A percentile compares a stretch with the other conserved stretches of the same genome.
Evolutionary conservation across 2,329 filamentous ascomycete genomes (phyloP).

Genomic region (Apiospora phragmitis): DNA sequence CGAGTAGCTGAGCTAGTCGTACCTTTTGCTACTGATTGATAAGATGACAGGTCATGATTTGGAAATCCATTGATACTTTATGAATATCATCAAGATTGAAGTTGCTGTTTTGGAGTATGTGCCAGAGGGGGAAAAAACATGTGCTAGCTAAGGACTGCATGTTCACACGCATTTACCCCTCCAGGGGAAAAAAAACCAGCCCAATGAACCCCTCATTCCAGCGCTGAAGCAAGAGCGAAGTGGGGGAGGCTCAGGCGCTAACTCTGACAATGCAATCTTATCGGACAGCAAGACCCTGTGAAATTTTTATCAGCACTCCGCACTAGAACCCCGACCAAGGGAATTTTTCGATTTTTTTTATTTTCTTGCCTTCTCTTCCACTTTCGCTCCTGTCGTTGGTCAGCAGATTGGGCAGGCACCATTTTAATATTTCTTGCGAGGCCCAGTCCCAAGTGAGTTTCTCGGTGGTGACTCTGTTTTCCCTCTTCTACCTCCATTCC

Average conservation of each 20-base stretch:
- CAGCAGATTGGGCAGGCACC: constrained; percentile 16
- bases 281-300: constrained; percentile 10
- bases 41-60: neutral
- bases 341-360: neutral
- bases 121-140: neutral
- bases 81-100: neutral
- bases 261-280: constrained; percentile 8
- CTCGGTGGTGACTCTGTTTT: constrained; percentile 9
- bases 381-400: constrained; percentile 5
- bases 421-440: constrained; percentile 5
- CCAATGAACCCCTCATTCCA: constrained; percentile 8
- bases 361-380: constrained; percentile 8
- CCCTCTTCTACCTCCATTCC: constrained; percentile 2
- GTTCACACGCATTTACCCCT: neutral
- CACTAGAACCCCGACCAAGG: neutral
- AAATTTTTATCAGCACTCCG: constrained; percentile 11
- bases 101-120: neutral
- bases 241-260: constrained; percentile 1
- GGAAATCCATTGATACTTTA: neutral
- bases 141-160: neutral
- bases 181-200: neutral
- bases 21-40: neutral
- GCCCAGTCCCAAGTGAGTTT: neutral
- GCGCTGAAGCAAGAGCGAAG: neutral
- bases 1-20: neutral